Evolutionary conservation across 805 yeast genomes (phyloP), one percentile per base, ranked within the genome.

Genomic region (Candida tallmaniae): DNA sequence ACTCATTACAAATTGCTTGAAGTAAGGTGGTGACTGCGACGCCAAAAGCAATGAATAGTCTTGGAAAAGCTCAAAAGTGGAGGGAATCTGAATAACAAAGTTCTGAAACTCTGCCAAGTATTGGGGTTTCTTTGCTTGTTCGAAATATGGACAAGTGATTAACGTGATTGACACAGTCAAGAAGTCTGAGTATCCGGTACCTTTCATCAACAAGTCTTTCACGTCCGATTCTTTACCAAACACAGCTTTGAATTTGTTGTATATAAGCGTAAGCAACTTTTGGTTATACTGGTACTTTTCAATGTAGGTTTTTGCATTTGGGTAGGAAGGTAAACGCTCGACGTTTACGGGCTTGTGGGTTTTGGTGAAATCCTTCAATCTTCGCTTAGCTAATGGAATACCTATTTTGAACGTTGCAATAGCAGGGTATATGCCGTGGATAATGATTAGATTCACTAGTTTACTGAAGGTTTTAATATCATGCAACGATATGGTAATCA

Each of bases 381-480:
- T 53, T 47, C 94, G 60, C 42, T 76, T 71, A 3, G 71, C 78
- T 18, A 81, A 50, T 0, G 90, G 84, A 2, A 85, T 70, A 1
- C 88, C 84, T 15, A 79, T 65, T 2, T 72, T 73, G 6, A 60
- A 65, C 2, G 53, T 39, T 0, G 79, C 74, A 1, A 86, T 41
- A 32, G 75, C 73, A 0, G 88, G 76, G 45, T 81, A 82, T 0
- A 90, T 66, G 0, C 95, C 89, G 43, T 79, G 81, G 2, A 82
- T 56, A 0, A 88, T 74, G 2, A 89, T 64, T 8, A 82, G 38
- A 42, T 80, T 82, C 13, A 83, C 55, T 28, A 90, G 51, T 15
- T 68, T 73, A 23, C 83, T 80, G 36, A 93, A 73, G 4, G 76
- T 71, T 51, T 79, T 83, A 71, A 90, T 78, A 53, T 93, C 97